Evolutionary conservation across 2,329 filamentous ascomycete genomes (phyloP), one percentile per base, ranked within the genome.

Genomic region (Hymenoscyphus fraxineus): DNA sequence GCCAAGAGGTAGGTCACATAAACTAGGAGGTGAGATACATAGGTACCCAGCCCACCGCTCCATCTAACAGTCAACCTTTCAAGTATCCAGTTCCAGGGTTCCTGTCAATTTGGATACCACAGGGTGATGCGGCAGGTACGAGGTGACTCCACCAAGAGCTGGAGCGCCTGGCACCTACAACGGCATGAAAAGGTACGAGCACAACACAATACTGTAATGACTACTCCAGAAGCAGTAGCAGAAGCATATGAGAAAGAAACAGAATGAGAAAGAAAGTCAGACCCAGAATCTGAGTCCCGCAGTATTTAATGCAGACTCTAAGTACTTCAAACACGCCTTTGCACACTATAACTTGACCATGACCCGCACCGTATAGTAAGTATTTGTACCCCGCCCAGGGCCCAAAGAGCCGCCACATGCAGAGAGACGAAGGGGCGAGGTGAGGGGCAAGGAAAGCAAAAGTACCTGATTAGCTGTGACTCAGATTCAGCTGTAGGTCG

Each of bases 401-500:
- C 13, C 31, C 31, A 38, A n/a, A 15, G 16, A 56, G 2, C 31
- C 55, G 27, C 55, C 55, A 57, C 39, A 31, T 47, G 22, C 10
- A 16, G n/a, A 44, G 27, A 31, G 58, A 59, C 10, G 38, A 47
- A 27, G 55, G 32, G 32, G 31, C 16, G 15, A 38, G 6, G 16
- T 19, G 58, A 19, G 40, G 39, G 31, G 40, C 38, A 59, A 40
- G 19, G 22, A 35, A 27, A 59, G 2, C 10, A 54, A 39, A 44
- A 41, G 39, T 59, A 59, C 58, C 58, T 59, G 58, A 59, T 59
- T 40, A 59, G 58, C 15, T 47, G 39, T 19, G 16, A 31, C 9
- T 59, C 40, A 38, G 15, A 22, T 22, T 59, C 38, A 41, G 35
- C 22, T 38, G 38, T 47, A 47, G 6, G 27, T 35, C 12, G 55